Percentiles rank a stretch among this genome's conserved stretches.
Evolutionary conservation across 768 basidiomycete genomes (phyloP).

Genomic region (Coprinopsis sp.): DNA sequence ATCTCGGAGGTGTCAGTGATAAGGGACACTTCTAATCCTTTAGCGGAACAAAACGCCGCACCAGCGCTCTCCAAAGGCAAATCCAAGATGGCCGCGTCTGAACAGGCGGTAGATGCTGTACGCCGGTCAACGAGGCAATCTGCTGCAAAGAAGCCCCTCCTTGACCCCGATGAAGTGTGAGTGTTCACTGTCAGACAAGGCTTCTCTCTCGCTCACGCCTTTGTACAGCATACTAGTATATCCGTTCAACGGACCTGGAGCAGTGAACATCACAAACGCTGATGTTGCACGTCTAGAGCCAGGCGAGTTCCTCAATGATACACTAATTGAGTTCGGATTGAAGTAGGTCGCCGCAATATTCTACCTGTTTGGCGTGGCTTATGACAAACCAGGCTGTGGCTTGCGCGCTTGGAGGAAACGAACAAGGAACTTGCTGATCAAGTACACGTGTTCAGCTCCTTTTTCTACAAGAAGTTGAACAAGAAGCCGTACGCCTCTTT

Average conservation of each 20-base stretch:
- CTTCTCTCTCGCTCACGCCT: neutral
- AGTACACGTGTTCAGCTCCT: slow-evolving; percentile 92
- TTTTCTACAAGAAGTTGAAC: slow-evolving; percentile 95
- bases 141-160: slow-evolving; percentile 17
- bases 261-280: slow-evolving; percentile 75
- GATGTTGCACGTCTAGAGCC: slow-evolving; percentile 72
- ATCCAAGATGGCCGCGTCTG: neutral
- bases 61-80: neutral
- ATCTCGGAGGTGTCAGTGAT: too few species aligned
- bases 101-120: slow-evolving; percentile 30
- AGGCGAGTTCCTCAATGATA: slow-evolving; percentile 92
- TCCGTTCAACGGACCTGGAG: slow-evolving; percentile 64
- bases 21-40: neutral
- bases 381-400: slow-evolving; percentile 54
- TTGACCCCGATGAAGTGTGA: slow-evolving; percentile 65
- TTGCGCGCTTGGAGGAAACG: slow-evolving; percentile 47
- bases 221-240: slow-evolving; percentile 65
- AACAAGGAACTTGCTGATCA: slow-evolving; percentile 63
- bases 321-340: slow-evolving; percentile 91
- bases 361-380: neutral
- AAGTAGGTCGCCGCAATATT: slow-evolving; percentile 52
- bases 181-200: neutral
- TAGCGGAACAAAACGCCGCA: neutral
- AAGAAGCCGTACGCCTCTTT: slow-evolving; percentile 48
- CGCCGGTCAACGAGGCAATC: slow-evolving; percentile 23